Evolutionary conservation across 2,329 filamentous ascomycete genomes (phyloP), one percentile per base, ranked within the genome.

Genomic region (Teratosphaeria epicoccoides): DNA sequence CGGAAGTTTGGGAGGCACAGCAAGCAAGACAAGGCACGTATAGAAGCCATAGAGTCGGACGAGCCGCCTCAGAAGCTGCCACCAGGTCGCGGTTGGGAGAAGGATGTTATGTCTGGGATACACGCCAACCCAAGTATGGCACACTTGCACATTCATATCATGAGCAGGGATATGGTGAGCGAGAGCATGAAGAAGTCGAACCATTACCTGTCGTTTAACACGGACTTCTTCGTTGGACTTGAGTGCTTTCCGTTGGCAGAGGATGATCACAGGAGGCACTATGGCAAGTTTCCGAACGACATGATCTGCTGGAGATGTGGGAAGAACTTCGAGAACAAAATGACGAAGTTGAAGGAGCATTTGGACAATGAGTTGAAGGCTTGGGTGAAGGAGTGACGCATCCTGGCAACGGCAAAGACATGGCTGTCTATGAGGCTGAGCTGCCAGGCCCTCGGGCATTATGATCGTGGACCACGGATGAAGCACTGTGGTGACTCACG

Each of bases 121-220:
- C 93, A 98, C 70, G 85, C 88, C 2, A 81, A 84, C 59, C 93
- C 93, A 2, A 90, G 85, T 51, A 97, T 98, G 93, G 84, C 80
- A 57, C 88, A 97, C 67, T 66, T 97, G 50, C 93, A 98, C 69
- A 76, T 97, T 3, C 93, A 98, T 68, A 81, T 97, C 25, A 71
- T 97, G 52, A 88, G 86, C 37, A 75, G 81, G 17, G 93, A 98
- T 66, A 84, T 87, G 76, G 76, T 81, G 61, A 88, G 84, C 33
- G 76, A 79, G 10, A 77, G 76, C 45, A 59, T 96, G 68, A 87
- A 84, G 70, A 83, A 91, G 65, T 77, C 82, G 57, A 91, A 89
- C 67, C 93, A 97, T 70, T 97, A 96, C 71, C 88, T 93, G 64
- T 93, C 86, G 57, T 97, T 97, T 70, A 82, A 80, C 26, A 94